Base-by-base conservation (phyloP, 139 green algal genomes). In the Trebouxia sp. region DNA sequence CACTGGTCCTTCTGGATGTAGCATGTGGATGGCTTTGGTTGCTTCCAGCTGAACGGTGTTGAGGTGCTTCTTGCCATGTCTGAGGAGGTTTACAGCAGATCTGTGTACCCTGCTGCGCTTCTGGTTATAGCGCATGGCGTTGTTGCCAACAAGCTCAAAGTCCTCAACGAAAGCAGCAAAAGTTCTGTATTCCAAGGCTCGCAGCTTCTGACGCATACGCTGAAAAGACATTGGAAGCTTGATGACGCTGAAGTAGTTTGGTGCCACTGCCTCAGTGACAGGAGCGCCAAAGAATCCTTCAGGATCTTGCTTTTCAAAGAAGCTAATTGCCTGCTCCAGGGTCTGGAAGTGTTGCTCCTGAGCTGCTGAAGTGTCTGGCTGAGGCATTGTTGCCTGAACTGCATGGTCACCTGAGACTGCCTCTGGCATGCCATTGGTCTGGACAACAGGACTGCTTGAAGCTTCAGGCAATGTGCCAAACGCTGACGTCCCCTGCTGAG, bases 131-230 rank as follows among this genome's bases (percentile, higher is more conserved):
- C 67, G 79, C 70, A 90, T 85, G 28, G 90, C 91, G 78, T 95
- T 95, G 79, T 37, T 85, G 81, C 79, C 89, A 65, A 95, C 91
- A 8, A 95, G 82, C 80, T 95, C 87, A 78, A 95, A 90, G 83
- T 95, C 91, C 15, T 65, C 81, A n/a, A 87, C 78, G 47, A 95
- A 53, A 24, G 78, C 85, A 30, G 72, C 51, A 26, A 66, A 81
- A 15, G 81, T 85, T 50, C 75, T 66, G 48, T 85, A 85, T 35
- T 85, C 74, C 30, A 67, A 22, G 0, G 28, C 55, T 3, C 30
- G 42, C 28, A 93, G 66, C 88, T 93, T 93, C 32, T 84, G 43
- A 8, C 82, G 80, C 42, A 90, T 83, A 15, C 89, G 87, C 83
- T 92, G 55, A 35, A 93, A 91, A 79, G 84, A 91, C 90, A 94